These are phyloP conservation scores for Candida loeiensis DNA, from an alignment of 805 yeast species.

Conservation along the genomic window DNA sequence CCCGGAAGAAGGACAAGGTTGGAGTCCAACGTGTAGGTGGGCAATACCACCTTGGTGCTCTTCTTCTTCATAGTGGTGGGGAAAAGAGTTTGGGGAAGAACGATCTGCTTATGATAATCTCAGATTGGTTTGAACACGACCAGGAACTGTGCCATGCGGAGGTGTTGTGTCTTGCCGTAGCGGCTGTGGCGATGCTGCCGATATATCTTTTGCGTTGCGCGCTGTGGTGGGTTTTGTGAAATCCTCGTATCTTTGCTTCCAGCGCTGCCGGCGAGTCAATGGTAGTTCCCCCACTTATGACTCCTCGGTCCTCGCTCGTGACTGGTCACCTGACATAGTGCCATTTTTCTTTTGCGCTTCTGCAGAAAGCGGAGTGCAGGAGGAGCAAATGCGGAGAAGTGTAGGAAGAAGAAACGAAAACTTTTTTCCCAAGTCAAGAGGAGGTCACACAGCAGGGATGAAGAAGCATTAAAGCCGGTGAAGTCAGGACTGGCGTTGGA, in stretches of 20 bases:
- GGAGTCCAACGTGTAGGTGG: slow-evolving; percentile 40
- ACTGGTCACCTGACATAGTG: neutral
- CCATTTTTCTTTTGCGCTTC: neutral
- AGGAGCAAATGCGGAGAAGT: slow-evolving; percentile 1
- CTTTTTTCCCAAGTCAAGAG: neutral
- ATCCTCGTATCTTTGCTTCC: too few species aligned
- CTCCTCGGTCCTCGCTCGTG: neutral
- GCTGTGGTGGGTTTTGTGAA: too few species aligned
- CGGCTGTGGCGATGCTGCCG: too few species aligned
- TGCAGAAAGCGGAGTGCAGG: neutral
- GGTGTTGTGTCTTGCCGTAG: too few species aligned
- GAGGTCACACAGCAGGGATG: neutral
- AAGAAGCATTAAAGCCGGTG: too few species aligned
- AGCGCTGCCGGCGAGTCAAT: too few species aligned
- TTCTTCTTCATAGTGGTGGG: slow-evolving; percentile 3
- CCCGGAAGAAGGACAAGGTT: slow-evolving; percentile 57
- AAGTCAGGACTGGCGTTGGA: too few species aligned
- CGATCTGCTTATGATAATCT: neutral
- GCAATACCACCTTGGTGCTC: slow-evolving; percentile 25
- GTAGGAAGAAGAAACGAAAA: neutral
- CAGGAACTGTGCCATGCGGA: too few species aligned
- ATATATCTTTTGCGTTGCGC: too few species aligned
- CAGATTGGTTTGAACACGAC: neutral
- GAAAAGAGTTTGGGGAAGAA: neutral
- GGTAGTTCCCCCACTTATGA: neutral